These are phyloP conservation scores for Immersiella caudata DNA, from an alignment of 495 filamentous ascomycete genomes.

Conservation along the genomic window DNA sequence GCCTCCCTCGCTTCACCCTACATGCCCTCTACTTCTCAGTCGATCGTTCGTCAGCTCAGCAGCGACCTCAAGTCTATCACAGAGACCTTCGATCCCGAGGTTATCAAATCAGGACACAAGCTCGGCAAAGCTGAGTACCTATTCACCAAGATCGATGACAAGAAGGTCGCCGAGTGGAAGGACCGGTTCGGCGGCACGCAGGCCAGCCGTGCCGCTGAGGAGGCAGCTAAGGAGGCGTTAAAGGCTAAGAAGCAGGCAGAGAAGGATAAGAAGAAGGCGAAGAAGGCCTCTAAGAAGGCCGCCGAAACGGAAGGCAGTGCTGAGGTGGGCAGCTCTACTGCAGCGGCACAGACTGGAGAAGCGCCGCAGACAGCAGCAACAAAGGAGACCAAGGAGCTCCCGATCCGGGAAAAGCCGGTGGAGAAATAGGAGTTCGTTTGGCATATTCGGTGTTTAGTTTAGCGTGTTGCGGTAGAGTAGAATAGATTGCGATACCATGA, in stretches of 20 bases:
- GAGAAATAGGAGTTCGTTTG: constrained; percentile 24
- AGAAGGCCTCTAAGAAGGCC: constrained; percentile 33
- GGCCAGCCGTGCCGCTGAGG: constrained; percentile 56
- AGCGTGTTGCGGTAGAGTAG: background rate
- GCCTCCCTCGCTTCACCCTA: constrained; percentile 77
- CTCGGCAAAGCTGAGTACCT: constrained; percentile 81
- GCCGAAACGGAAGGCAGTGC: constrained; percentile 15
- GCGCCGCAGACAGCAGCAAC: constrained; percentile 24
- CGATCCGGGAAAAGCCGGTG: constrained; percentile 32
- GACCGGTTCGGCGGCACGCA: constrained; percentile 77
- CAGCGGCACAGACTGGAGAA: constrained; percentile 13
- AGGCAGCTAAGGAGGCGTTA: constrained; percentile 36
- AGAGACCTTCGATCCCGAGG: constrained; percentile 64
- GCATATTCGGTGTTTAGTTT: background rate
- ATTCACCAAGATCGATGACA: constrained; percentile 80
- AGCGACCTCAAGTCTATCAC: constrained; percentile 61
- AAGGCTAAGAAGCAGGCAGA: constrained; percentile 34
- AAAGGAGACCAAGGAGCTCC: constrained; percentile 28
- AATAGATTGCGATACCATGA: constrained; percentile 14
- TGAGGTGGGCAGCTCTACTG: constrained; percentile 12
- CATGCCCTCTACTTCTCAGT: constrained; percentile 76
- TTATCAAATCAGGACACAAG: constrained; percentile 71
- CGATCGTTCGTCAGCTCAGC: constrained; percentile 76
- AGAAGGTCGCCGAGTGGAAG: constrained; percentile 83
- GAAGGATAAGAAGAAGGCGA: constrained; percentile 35